Conservation (phyloP, 352 stramenopile species). For the Globisporangium rhizosaccharum region DNA sequence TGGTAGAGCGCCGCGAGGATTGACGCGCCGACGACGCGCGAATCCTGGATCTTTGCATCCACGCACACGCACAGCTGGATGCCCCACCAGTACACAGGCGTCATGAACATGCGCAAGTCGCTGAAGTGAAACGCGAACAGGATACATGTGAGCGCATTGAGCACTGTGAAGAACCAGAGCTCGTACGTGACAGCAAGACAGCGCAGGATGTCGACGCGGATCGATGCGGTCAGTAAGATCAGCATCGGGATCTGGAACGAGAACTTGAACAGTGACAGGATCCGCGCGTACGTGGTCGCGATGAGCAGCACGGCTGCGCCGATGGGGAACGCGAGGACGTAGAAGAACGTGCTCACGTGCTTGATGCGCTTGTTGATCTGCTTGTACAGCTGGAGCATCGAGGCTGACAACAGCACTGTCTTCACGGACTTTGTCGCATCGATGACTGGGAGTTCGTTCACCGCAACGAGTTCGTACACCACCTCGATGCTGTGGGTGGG, state of each 20-base stretch:
- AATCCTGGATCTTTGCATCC: constrained; percentile 18
- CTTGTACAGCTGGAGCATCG: neutral
- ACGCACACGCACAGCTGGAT: constrained; percentile 23
- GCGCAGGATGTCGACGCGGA: constrained; percentile 3
- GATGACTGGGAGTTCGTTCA: constrained; percentile 11
- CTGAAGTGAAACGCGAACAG: constrained; percentile 16
- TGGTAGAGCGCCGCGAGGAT: constrained; percentile 2
- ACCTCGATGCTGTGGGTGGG: too few relatives aligned
- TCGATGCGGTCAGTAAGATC: neutral
- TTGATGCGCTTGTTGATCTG: neutral
- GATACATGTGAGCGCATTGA: constrained; percentile 11
- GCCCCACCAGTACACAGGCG: constrained; percentile 13
- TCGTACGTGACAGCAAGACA: constrained; percentile 23
- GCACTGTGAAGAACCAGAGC: constrained; percentile 31
- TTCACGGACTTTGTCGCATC: constrained; percentile 17
- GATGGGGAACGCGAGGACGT: constrained; percentile 9
- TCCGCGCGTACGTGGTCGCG: neutral
- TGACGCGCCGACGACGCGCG: constrained; percentile 2
- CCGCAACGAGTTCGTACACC: constrained; percentile 6
- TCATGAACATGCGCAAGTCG: constrained; percentile 16
- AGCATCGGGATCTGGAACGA: constrained; percentile 11
- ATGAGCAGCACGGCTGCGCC: constrained; percentile 4
- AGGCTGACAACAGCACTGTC: constrained; percentile 6
- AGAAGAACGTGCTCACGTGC: constrained; percentile 3
- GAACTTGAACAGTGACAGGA: constrained; percentile 9